Base-by-base conservation (phyloP, 2,329 filamentous ascomycete species). In the Blastomyces parvus region DNA sequence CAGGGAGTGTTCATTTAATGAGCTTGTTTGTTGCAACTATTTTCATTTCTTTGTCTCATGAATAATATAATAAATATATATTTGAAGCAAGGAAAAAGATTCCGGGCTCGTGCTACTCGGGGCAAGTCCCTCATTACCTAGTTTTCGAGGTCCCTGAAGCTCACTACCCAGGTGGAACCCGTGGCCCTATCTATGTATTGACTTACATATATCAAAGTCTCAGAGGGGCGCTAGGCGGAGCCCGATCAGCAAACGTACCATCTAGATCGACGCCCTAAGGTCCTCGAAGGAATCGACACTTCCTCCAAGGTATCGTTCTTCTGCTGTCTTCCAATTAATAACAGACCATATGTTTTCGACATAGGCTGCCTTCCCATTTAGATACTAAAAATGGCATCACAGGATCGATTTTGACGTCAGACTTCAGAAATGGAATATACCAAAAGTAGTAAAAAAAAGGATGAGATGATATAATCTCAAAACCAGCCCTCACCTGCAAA, bases 341-440 rank as follows among this genome's bases (percentile, higher is more conserved):
- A 96, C 90, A 72, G 94, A 89, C 91, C 91, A 96, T 73, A 96
- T 88, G 52, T 89, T 89, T 69, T 85, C 84, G 74, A 95, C 94
- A 81, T 96, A 96, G 78, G 93, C 90, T 48, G 88, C 91, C 84
- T 96, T 96, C 75, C 91, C 86, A 81, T 96, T 96, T 82, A 95
- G 83, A 78, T 96, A 96, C 81, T 96, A 33, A 5, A 33, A 5
- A 19, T 30, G 33, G 33, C 33, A 36, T 7, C 27, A 30, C 19
- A 14, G 36, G 30, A 27, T 22, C 0, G 11, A 14, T 22, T 17
- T 17, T n/a, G 48, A 40, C 9, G 25, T 36, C 13, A 50, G 44
- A 1, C 33, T 3, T 48, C 13, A 22, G 22, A n/a, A 25, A 2
- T 22, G 9, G 5, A 30, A 60, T 2, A n/a, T 0, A 53, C 14